Evolutionary conservation across 257 asterid species (phyloP).

Genomic region (Ajuga chamaepitys): DNA sequence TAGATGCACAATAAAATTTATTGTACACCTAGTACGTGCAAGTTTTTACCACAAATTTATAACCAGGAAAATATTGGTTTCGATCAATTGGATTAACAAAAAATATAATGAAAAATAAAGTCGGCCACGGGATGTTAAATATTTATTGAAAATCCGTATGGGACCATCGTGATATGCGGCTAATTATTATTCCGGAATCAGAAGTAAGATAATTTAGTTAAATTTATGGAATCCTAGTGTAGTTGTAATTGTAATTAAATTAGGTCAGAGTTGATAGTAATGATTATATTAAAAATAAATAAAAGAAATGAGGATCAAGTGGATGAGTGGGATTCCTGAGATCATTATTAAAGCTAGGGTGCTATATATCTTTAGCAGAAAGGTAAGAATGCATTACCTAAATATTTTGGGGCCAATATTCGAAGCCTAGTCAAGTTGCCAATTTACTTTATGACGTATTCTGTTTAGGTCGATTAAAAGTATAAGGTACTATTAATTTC

Average conservation of each 20-base stretch:
- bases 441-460: conserved; percentile 11
- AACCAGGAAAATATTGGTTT: too few species aligned
- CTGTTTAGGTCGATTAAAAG: conserved; percentile 5
- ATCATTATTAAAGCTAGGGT: conserved; percentile 6
- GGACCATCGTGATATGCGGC: too few species aligned
- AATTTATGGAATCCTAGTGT: not conserved
- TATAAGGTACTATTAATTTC: not conserved
- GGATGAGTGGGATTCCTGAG: conserved; percentile 32
- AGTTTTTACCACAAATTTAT: too few species aligned
- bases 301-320: conserved; percentile 5
- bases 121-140: too few species aligned
- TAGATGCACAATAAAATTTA: too few species aligned
- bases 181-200: too few species aligned
- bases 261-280: conserved; percentile 16
- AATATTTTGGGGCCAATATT: conserved; percentile 4
- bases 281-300: not conserved
- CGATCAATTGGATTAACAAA: too few species aligned
- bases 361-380: not conserved
- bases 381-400: not conserved
- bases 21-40: too few species aligned
- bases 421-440: conserved; percentile 5
- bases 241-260: not conserved
- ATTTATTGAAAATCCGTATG: too few species aligned
- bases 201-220: not conserved
- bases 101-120: too few species aligned